Evolutionary conservation across 805 yeast species (phyloP).

Genomic region (Jamesozyma spencerorum): DNA sequence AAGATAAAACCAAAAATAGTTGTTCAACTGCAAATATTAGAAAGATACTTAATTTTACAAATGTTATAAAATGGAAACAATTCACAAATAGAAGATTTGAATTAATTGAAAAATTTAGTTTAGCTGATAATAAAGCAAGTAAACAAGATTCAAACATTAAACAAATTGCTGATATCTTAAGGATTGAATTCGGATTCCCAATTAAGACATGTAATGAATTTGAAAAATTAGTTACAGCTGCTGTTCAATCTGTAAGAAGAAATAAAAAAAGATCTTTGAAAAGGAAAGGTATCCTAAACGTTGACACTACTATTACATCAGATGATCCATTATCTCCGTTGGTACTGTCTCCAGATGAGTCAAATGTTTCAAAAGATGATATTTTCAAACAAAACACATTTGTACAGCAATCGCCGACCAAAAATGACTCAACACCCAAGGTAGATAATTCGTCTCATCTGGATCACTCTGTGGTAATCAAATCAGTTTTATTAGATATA

Average conservation of each 20-base stretch:
- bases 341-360: no score
- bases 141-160: constrained; percentile 82
- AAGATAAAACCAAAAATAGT: no score
- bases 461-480: not conserved
- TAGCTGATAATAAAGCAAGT: constrained; percentile 66
- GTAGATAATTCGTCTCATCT: no score
- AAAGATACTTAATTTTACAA: constrained; percentile 56
- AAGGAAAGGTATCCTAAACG: constrained; percentile 6
- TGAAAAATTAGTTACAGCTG: constrained; percentile 85
- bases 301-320: no score
- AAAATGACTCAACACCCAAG: no score
- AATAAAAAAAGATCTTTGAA: constrained; percentile 65
- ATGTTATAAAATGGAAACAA: constrained; percentile 77
- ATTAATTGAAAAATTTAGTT: constrained; percentile 63
- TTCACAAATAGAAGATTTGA: constrained; percentile 84
- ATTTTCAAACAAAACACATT: no score
- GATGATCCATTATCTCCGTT: no score
- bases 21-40: constrained; percentile 25
- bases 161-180: constrained; percentile 64
- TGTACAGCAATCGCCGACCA: no score
- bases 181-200: constrained; percentile 70
- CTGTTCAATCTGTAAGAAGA: constrained; percentile 85
- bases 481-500: constrained; percentile 9
- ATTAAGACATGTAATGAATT: constrained; percentile 55
- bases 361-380: no score